Percentiles rank a stretch among this genome's conserved stretches.
Evolutionary conservation across 352 stramenopile species (phyloP).

Genomic region (Phytophthora kernoviae): DNA sequence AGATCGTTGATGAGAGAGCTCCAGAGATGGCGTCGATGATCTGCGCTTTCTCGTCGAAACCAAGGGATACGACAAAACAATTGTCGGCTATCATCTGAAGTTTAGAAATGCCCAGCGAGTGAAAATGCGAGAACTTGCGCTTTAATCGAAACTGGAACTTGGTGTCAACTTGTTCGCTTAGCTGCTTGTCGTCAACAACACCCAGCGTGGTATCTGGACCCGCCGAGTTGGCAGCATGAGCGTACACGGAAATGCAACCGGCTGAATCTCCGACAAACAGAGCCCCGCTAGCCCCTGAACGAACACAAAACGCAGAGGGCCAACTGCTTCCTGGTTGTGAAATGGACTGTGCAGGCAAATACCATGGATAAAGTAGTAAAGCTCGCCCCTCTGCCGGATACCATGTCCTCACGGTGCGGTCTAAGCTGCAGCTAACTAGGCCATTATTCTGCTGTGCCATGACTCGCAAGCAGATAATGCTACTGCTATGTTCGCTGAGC

Average conservation of each 20-base stretch:
- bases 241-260: conserved; percentile 68
- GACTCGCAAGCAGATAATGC: conserved; percentile 54
- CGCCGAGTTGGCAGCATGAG: conserved; percentile 4
- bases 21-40: conserved; percentile 73
- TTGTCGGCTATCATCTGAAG: conserved; percentile 65
- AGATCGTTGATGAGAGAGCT: conserved; percentile 57
- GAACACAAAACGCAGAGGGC: conserved; percentile 62
- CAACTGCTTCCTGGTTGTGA: conserved; percentile 53
- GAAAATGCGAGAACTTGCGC: conserved; percentile 65
- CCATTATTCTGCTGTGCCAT: conserved; percentile 50
- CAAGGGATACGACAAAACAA: conserved; percentile 76
- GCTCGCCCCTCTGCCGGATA: conserved; percentile 56
- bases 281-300: conserved; percentile 42
- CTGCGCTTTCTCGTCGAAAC: conserved; percentile 76
- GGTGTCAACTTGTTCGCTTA: conserved; percentile 10
- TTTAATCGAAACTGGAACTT: conserved; percentile 64
- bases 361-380: conserved; percentile 75
- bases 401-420: conserved; percentile 76
- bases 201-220: conserved; percentile 9
- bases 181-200: conserved; percentile 16
- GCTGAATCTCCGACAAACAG: conserved; percentile 71
- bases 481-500: conserved; percentile 58
- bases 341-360: conserved; percentile 61
- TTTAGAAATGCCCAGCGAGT: conserved; percentile 61
- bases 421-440: conserved; percentile 73